Percentiles rank a stretch among this genome's conserved stretches.
Evolutionary conservation across 495 filamentous ascomycete genomes (phyloP).

Genomic region (Neurospora terricola): DNA sequence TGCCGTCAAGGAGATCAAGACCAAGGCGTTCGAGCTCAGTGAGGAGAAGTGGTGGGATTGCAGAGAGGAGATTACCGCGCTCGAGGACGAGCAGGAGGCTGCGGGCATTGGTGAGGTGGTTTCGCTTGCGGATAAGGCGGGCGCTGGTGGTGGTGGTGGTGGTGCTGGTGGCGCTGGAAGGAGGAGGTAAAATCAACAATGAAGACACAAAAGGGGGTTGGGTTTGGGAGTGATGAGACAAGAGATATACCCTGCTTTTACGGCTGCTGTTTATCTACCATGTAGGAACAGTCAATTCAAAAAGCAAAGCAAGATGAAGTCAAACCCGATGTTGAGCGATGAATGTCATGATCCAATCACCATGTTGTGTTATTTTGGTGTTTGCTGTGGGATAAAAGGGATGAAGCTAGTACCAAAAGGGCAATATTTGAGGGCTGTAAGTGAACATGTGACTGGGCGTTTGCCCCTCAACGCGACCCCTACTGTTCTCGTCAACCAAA

Average conservation of each 20-base stretch:
- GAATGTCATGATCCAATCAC: not conserved
- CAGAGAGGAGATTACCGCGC: constrained; percentile 80
- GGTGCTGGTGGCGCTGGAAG: constrained; percentile 17
- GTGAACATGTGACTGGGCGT: not conserved
- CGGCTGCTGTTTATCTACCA: not conserved
- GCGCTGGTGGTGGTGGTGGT: constrained; percentile 46
- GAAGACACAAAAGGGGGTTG: not conserved
- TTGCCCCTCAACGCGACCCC: not conserved
- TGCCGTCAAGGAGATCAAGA: constrained; percentile 81
- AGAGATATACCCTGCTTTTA: not conserved
- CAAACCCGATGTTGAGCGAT: not conserved
- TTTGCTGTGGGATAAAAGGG: not conserved
- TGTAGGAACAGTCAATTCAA: not conserved
- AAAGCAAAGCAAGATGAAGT: not conserved
- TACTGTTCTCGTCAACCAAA: not conserved
- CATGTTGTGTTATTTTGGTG: not conserved
- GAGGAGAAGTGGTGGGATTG: constrained; percentile 99
- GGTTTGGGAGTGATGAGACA: not conserved
- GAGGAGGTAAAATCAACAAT: constrained; percentile 16
- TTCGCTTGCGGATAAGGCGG: constrained; percentile 60
- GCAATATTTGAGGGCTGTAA: not conserved
- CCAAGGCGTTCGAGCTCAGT: constrained; percentile 74
- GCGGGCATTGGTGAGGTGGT: constrained; percentile 94
- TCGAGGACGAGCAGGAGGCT: constrained; percentile 95
- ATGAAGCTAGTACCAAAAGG: not conserved